Percentiles rank a stretch among this genome's conserved stretches.
These are phyloP conservation scores for Cryptosporidium tyzzeri DNA, from an alignment of 169 alveolate species.

Conservation along the genomic window DNA sequence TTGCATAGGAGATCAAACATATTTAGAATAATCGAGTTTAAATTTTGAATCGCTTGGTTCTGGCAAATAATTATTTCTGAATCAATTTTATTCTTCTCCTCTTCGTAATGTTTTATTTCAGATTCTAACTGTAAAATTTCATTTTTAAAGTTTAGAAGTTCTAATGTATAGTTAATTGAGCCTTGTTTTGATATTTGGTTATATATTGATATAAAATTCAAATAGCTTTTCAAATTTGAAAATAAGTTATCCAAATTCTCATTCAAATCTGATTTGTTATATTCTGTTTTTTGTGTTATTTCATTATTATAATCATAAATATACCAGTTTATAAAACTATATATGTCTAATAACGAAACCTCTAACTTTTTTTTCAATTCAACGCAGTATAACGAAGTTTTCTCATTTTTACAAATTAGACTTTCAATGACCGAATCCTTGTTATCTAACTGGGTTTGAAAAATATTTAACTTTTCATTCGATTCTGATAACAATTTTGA, in stretches of 20 bases:
- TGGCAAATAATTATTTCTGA: constrained; percentile 19
- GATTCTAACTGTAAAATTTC: constrained; percentile 33
- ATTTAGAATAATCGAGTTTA: neutral
- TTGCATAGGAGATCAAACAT: constrained; percentile 6
- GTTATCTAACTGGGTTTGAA: neutral
- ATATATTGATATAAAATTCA: neutral
- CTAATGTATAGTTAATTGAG: neutral
- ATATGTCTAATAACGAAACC: neutral
- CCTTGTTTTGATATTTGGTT: neutral
- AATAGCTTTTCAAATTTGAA: neutral
- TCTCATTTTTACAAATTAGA: neutral
- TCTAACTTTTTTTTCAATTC: constrained; percentile 10
- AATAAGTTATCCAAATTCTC: neutral
- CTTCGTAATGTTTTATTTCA: constrained; percentile 25
- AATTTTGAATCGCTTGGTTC: neutral
- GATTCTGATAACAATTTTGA: neutral
- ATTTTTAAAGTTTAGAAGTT: neutral
- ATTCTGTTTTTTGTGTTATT: neutral
- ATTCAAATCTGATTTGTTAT: neutral
- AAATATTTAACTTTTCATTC: neutral
- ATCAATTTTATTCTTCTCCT: constrained; percentile 20
- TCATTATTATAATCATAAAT: neutral
- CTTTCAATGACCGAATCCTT: neutral
- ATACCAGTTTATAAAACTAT: constrained; percentile 3
- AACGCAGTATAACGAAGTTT: neutral